These are phyloP conservation scores for Gentiana dahurica DNA, from an alignment of 257 asterid genomes.

Conservation along the genomic window DNA sequence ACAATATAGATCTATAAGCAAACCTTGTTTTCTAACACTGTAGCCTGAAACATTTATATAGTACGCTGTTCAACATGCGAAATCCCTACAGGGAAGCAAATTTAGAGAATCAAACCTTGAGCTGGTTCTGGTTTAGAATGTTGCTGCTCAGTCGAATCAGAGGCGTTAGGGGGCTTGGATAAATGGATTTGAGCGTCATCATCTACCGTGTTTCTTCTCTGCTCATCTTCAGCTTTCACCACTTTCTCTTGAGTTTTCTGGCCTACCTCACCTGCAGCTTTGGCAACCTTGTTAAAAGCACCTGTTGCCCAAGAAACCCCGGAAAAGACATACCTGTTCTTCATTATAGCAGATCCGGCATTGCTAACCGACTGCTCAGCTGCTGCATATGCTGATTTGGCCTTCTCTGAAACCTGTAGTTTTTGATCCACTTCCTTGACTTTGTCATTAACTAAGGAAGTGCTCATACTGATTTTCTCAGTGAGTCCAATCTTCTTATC, in stretches of 20 bases:
- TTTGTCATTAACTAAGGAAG: slow-evolving; percentile 29
- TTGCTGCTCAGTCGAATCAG: slow-evolving; percentile 39
- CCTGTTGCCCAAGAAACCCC: slow-evolving; percentile 41
- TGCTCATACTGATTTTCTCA: slow-evolving; percentile 29
- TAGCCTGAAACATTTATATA: slow-evolving; percentile 12
- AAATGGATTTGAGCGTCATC: slow-evolving; percentile 14
- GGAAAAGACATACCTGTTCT: slow-evolving; percentile 35
- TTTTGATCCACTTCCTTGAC: slow-evolving; percentile 33
- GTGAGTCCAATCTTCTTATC: slow-evolving; percentile 31
- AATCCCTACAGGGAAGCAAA: slow-evolving; percentile 9
- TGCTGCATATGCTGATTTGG: slow-evolving; percentile 28
- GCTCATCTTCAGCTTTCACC: slow-evolving; percentile 19
- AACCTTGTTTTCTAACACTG: no score
- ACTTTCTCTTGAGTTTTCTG: slow-evolving; percentile 29
- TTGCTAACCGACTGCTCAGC: slow-evolving; percentile 36
- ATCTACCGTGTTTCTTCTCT: slow-evolving; percentile 12
- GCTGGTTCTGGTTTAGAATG: slow-evolving; percentile 52
- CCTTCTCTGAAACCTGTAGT: slow-evolving; percentile 35
- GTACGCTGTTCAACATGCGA: slow-evolving; percentile 21
- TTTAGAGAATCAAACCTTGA: slow-evolving; percentile 53
- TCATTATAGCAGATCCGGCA: slow-evolving; percentile 40
- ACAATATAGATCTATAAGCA: no score
- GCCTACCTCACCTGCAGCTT: slow-evolving; percentile 39
- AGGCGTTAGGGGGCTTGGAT: slow-evolving; percentile 8
- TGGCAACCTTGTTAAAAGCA: slow-evolving; percentile 31